These are phyloP conservation scores for Tricholoma terreum DNA, from an alignment of 768 basidiomycete species.

Conservation along the genomic window DNA sequence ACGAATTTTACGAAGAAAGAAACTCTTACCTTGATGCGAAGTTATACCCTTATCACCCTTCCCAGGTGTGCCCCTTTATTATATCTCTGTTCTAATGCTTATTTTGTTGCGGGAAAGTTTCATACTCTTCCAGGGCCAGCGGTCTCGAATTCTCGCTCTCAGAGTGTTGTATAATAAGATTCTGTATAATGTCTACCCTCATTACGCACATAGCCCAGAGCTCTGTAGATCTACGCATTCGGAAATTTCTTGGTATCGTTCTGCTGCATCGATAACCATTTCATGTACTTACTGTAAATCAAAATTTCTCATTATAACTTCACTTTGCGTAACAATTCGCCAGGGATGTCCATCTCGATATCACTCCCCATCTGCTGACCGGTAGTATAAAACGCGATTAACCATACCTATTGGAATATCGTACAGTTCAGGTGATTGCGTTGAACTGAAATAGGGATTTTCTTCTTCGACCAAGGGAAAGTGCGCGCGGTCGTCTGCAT, in stretches of 20 bases:
- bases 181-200: no score
- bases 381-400: constrained; percentile 64
- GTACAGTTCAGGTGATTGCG: constrained; percentile 60
- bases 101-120: constrained; percentile 5
- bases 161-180: neutral
- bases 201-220: no score
- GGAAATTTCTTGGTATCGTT: no score
- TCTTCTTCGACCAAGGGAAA: constrained; percentile 38
- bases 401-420: constrained; percentile 83
- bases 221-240: no score
- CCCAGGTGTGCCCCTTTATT: constrained; percentile 22
- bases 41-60: constrained; percentile 29
- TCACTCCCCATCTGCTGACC: neutral
- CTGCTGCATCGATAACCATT: no score
- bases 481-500: constrained; percentile 55
- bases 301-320: neutral
- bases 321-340: neutral
- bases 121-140: constrained; percentile 12
- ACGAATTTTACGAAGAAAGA: constrained; percentile 27
- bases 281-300: no score
- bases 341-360: neutral
- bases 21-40: constrained; percentile 27
- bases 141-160: neutral
- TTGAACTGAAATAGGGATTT: constrained; percentile 49
- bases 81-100: neutral